Conservation (phyloP, 2,329 filamentous ascomycete genomes). For the Akanthomyces muscarius region DNA sequence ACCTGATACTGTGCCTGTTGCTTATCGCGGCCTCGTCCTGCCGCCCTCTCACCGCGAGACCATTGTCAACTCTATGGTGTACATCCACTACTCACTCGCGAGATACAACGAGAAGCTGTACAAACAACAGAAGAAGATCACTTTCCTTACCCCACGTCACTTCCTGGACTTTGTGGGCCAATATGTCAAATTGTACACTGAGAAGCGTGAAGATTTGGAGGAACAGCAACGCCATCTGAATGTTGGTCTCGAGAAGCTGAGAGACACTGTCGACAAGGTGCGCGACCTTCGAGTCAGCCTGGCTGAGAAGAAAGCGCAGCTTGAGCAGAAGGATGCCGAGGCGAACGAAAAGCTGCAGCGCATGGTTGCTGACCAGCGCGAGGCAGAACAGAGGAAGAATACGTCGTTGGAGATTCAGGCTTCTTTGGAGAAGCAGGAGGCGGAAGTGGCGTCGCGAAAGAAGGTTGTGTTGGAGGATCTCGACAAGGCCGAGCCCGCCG, state of each 20-base stretch:
- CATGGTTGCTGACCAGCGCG: slow-evolving; percentile 93
- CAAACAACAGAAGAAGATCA: slow-evolving; percentile 88
- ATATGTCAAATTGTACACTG: slow-evolving; percentile 94
- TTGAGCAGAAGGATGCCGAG: slow-evolving; percentile 90
- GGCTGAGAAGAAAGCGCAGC: slow-evolving; percentile 87
- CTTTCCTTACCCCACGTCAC: slow-evolving; percentile 91
- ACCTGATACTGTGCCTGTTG: slow-evolving; percentile 88
- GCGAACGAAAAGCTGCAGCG: slow-evolving; percentile 95
- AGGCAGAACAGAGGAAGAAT: slow-evolving; percentile 87
- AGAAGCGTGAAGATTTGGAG: slow-evolving; percentile 97
- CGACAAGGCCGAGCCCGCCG: slow-evolving; percentile 86
- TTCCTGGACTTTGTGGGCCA: slow-evolving; percentile 98
- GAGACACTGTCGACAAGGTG: slow-evolving; percentile 96
- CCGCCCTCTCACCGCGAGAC: slow-evolving; percentile 88
- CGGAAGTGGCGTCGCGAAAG: slow-evolving; percentile 76
- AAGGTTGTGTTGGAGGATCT: slow-evolving; percentile 85
- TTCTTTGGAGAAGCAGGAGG: slow-evolving; percentile 83
- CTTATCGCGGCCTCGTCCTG: slow-evolving; percentile 78
- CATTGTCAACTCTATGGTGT: slow-evolving; percentile 97
- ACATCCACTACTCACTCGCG: slow-evolving; percentile 93
- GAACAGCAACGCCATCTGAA: slow-evolving; percentile 98
- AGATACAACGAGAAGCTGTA: slow-evolving; percentile 82
- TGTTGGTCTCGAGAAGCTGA: slow-evolving; percentile 93
- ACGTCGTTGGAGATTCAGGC: slow-evolving; percentile 85
- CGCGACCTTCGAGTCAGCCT: slow-evolving; percentile 85